Percentiles rank a stretch among this genome's conserved stretches.
phyloP scores from a whole-genome alignment of 371 early-diverging fungal genomes.

The Caulochytrium protostelioides region DNA sequence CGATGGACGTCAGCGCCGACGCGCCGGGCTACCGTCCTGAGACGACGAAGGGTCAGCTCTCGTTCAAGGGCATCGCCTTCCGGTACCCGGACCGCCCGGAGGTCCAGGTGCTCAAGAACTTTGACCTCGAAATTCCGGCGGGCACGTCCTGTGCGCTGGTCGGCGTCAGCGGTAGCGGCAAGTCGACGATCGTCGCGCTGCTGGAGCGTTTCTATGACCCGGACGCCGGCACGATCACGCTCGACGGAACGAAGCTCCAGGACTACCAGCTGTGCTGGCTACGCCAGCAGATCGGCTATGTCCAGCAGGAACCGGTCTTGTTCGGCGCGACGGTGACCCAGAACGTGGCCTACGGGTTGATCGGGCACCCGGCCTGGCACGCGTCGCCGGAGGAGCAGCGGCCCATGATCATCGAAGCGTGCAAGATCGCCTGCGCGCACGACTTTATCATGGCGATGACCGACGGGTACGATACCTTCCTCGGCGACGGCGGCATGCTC shows the following conservation, averaged over 20 bases:
- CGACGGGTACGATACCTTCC: slow-evolving; percentile 47
- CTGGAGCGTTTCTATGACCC: slow-evolving; percentile 58
- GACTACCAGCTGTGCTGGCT: slow-evolving; percentile 26
- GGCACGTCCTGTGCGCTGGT: slow-evolving; percentile 29
- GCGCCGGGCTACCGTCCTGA: slow-evolving; percentile 6
- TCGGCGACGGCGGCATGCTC: slow-evolving; percentile 45
- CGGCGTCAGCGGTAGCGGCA: slow-evolving; percentile 66
- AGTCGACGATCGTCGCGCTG: slow-evolving; percentile 38
- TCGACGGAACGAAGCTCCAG: slow-evolving; percentile 22
- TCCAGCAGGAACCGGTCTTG: slow-evolving; percentile 71
- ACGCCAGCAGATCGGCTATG: slow-evolving; percentile 58
- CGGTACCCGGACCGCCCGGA: slow-evolving; percentile 8
- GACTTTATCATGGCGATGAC: slow-evolving; percentile 54
- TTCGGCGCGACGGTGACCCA: slow-evolving; percentile 59
- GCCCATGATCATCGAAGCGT: slow-evolving; percentile 35
- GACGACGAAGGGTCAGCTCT: slow-evolving; percentile 14
- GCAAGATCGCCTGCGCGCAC: slow-evolving; percentile 47
- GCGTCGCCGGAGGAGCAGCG: slow-evolving; percentile 17
- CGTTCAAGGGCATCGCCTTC: slow-evolving; percentile 15
- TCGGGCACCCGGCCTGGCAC: slow-evolving; percentile 15
- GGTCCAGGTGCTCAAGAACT: slow-evolving; percentile 3
- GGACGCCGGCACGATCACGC: slow-evolving; percentile 26
- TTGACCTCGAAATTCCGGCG: slow-evolving; percentile 17
- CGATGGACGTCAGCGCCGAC: slow-evolving; percentile 9
- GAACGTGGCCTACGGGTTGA: slow-evolving; percentile 46